Evolutionary conservation across 108 stramenopile genomes (phyloP).

Genomic region (Nitzschia sp.): DNA sequence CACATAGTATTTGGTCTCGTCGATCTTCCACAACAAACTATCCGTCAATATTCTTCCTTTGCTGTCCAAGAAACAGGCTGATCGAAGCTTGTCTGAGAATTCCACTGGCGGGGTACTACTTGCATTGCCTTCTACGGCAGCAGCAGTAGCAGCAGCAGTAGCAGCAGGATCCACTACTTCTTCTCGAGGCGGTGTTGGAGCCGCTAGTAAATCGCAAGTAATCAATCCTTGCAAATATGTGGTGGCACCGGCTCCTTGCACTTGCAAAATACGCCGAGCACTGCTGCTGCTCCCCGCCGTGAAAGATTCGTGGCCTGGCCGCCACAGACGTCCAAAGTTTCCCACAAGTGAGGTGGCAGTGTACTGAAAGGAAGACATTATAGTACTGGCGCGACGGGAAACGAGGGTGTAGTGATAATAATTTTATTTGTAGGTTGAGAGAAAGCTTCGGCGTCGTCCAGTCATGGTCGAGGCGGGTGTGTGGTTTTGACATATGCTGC

Average conservation of each 20-base stretch:
- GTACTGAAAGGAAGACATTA: not conserved
- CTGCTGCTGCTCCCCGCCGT: conserved; percentile 1
- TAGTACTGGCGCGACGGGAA: too few relatives aligned
- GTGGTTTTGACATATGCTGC: too few relatives aligned
- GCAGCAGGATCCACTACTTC: conserved; percentile 28
- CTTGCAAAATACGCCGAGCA: conserved; percentile 68
- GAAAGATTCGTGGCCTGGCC: conserved; percentile 79
- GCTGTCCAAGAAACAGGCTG: conserved; percentile 80
- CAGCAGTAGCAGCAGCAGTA: not conserved
- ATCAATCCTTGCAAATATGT: conserved; percentile 79
- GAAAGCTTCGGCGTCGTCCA: too few relatives aligned
- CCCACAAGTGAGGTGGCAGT: conserved; percentile 32
- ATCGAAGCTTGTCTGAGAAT: conserved; percentile 61
- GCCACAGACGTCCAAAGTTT: conserved; percentile 77
- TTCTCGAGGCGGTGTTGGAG: conserved; percentile 59
- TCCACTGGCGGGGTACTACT: conserved; percentile 31
- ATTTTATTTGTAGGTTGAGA: too few relatives aligned
- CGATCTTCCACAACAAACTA: conserved; percentile 76
- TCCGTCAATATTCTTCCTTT: conserved; percentile 84
- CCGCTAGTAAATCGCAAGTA: conserved; percentile 57
- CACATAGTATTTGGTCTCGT: conserved; percentile 65
- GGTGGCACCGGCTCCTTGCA: conserved; percentile 67
- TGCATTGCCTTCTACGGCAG: not conserved
- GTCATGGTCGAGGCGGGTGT: too few relatives aligned
- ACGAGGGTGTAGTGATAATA: too few relatives aligned